These are phyloP conservation scores for Lecanoromycetidae sp. DNA, from an alignment of 2,329 filamentous ascomycete genomes.

Conservation along the genomic window DNA sequence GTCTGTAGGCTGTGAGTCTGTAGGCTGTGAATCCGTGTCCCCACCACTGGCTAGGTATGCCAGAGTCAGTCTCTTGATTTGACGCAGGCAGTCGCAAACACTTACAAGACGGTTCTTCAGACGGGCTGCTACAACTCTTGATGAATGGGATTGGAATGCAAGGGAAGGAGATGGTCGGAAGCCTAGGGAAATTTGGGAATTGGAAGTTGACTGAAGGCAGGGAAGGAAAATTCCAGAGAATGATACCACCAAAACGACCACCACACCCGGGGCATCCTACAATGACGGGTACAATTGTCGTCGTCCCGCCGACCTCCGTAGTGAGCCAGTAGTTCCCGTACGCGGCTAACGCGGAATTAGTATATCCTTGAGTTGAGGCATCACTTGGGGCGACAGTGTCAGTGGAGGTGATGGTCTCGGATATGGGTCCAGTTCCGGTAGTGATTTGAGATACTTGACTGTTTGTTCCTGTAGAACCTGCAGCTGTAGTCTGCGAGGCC, in stretches of 20 bases:
- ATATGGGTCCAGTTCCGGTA: background rate
- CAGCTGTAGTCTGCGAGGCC: background rate
- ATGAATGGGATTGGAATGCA: background rate
- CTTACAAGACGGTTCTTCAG: background rate
- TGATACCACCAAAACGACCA: background rate
- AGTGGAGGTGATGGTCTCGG: background rate
- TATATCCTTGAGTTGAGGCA: background rate
- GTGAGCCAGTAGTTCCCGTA: slow-evolving; percentile 1
- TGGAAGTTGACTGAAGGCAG: background rate
- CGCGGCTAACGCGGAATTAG: background rate
- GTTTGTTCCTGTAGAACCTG: background rate
- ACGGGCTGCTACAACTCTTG: background rate
- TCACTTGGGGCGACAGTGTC: background rate
- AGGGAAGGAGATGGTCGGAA: background rate
- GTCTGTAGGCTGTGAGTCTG: background rate
- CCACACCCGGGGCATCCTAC: slow-evolving; percentile 1
- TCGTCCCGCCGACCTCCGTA: background rate
- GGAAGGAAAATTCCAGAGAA: background rate
- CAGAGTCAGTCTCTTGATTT: background rate
- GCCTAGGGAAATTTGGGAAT: background rate
- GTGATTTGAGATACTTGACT: background rate
- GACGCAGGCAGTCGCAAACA: background rate
- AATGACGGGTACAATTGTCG: slow-evolving; percentile 1
- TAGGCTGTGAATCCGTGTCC: background rate
- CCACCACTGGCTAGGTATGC: background rate